Evolutionary conservation across 1,284 basidiomycete species (phyloP).

Genomic region (Trichosporon ovoides): DNA sequence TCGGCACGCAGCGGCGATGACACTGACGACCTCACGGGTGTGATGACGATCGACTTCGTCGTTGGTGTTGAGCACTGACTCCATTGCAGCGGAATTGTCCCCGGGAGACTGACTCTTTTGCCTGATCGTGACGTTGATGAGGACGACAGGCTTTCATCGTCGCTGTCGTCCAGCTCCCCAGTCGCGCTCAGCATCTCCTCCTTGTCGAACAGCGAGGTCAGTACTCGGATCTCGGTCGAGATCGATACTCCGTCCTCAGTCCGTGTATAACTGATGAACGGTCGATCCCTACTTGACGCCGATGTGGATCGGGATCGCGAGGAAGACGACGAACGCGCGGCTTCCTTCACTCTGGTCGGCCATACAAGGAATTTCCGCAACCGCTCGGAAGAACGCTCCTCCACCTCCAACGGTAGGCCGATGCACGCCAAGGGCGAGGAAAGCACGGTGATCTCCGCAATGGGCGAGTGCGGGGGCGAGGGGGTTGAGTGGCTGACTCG

Average conservation of each 20-base stretch:
- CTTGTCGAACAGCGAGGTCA: conserved; percentile 18
- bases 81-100: not conserved
- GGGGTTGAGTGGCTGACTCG: not conserved
- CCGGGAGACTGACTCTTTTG: not conserved
- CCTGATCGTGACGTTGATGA: not conserved
- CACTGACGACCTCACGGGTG: not conserved
- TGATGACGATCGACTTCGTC: not conserved
- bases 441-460: conserved; percentile 36
- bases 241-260: conserved; percentile 40
- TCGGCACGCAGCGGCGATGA: not conserved
- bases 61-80: conserved; percentile 4
- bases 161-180: conserved; percentile 11
- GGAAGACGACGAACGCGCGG: not conserved
- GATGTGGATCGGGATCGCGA: conserved; percentile 1
- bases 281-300: conserved; percentile 17
- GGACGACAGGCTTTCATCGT: not conserved
- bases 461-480: conserved; percentile 8
- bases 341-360: conserved; percentile 20
- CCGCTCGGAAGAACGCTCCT: conserved; percentile 22
- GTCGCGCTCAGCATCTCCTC: conserved; percentile 15
- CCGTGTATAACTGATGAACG: conserved; percentile 42
- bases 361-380: conserved; percentile 38
- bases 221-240: conserved; percentile 34
- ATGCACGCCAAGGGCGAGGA: conserved; percentile 36
- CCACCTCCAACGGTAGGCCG: conserved; percentile 26